Evolutionary conservation across 345 rosid species (phyloP), one percentile per base, ranked within the genome.

Genomic region (Citropsis articulata): DNA sequence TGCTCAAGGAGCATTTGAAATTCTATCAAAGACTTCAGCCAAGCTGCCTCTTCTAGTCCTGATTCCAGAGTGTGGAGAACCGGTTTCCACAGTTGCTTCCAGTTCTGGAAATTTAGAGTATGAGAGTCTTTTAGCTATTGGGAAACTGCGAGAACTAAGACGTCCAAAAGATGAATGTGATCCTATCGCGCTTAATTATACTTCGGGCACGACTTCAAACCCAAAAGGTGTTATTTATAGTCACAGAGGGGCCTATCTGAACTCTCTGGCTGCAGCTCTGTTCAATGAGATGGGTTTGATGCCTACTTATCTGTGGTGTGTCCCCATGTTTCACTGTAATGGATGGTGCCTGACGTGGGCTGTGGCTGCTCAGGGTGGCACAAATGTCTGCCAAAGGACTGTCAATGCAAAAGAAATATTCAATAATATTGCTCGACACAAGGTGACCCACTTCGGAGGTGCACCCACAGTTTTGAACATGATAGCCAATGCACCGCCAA

Each of bases 241-340:
- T 75, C 91, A 90, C 77, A 85, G 94, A 77, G 94, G 94, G 38
- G 91, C 89, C 22, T 89, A 87, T 81, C 86, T 89, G 48, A 89
- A 89, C 78, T 79, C 94, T 71, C 87, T 90, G 25, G 89, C 91
- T 1, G 66, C 89, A 2, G 79, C 73, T 81, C 80, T 87, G 66
- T 78, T 89, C n/a, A 85, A 76, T 45, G 87, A 85, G 67, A 84
- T 88, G 80, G 40, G 74, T 6, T 74, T 85, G n/a, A 86, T 78
- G 91, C 91, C 92, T 7, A 84, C 85, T 9, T 89, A 89, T 75
- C 77, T 90, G 18, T 89, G 94, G 94, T 79, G 76, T 3, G 91
- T 90, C 38, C 94, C 94, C 21, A 87, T 90, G 92, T 90, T 90
- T 68, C 94, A 90, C 74, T 90, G 91, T 85, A 90, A 90, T 67